Evolutionary conservation across 2,329 filamentous ascomycete species (phyloP).

Genomic region (Epicoccum sorghinum): DNA sequence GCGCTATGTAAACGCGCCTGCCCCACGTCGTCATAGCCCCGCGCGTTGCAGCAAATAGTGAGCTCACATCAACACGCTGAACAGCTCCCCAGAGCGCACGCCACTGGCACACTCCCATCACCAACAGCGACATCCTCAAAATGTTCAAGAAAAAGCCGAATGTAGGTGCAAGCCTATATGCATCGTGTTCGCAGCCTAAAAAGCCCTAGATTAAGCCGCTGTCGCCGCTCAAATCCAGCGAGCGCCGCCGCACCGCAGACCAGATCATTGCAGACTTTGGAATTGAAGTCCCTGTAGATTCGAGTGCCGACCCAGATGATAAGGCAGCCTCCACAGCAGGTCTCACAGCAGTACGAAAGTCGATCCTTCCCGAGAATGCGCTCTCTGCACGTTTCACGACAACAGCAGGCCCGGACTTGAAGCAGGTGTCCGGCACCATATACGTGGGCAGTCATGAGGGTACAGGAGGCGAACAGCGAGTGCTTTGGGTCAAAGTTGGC

Average conservation of each 20-base stretch:
- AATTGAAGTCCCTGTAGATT: slow-evolving; percentile 53
- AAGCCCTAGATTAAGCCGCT: slow-evolving; percentile 68
- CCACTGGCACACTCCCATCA: neutral
- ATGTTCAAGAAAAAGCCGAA: slow-evolving; percentile 72
- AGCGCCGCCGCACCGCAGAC: slow-evolving; percentile 70
- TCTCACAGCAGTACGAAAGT: slow-evolving; percentile 61
- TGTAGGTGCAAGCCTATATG: slow-evolving; percentile 40
- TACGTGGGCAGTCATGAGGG: slow-evolving; percentile 65
- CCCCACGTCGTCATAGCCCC: slow-evolving; percentile 17
- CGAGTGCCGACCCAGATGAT: slow-evolving; percentile 49
- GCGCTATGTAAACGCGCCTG: slow-evolving; percentile 3
- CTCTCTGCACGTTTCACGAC: slow-evolving; percentile 69
- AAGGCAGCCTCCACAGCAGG: slow-evolving; percentile 52
- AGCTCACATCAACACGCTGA: slow-evolving; percentile 4
- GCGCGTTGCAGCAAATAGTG: slow-evolving; percentile 8
- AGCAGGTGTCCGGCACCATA: slow-evolving; percentile 66
- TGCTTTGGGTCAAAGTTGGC: slow-evolving; percentile 69
- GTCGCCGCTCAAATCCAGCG: slow-evolving; percentile 69
- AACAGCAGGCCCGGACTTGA: slow-evolving; percentile 66
- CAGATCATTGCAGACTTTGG: slow-evolving; percentile 69
- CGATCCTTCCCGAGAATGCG: slow-evolving; percentile 67
- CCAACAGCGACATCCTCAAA: slow-evolving; percentile 7
- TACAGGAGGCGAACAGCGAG: slow-evolving; percentile 60
- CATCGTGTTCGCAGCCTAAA: slow-evolving; percentile 1
- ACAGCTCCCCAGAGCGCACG: neutral